Evolutionary conservation across 2,329 filamentous ascomycete species (phyloP), one percentile per base, ranked within the genome.

Genomic region (Colletotrichum trifolii): DNA sequence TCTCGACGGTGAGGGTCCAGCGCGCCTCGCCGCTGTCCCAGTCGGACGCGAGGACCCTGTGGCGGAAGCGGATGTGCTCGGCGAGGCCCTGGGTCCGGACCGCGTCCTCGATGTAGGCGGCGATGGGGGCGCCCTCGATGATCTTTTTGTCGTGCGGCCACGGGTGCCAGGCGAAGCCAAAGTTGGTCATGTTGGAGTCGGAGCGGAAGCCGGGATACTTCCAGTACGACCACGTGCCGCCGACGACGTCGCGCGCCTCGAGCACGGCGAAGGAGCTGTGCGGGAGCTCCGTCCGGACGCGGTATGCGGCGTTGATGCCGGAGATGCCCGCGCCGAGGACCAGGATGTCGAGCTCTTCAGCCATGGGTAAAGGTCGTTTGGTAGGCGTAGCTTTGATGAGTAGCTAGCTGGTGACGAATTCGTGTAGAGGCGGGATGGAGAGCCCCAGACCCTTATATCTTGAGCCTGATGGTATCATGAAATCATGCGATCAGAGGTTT

Each of bases 221-320:
- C 82, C 93, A 95, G 60, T 93, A 85, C 70, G 87, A 86, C 92
- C 92, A 95, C 12, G 92, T 95, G 35, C 92, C 92, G 11, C 91
- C 92, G 8, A 94, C 80, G 46, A 84, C 80, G 60, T 83, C 77
- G 58, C 91, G 87, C 4, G 82, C 83, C 74, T 95, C 92, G 47
- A 95, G 84, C 50, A 95, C 85, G 48, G 85, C 82, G 71, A 89
- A 92, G 40, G 78, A 82, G 47, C 74, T 72, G 60, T 83, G 76
- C 0, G 91, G 90, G 6, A 89, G 77, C 62, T 83, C 74, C 1
- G 81, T 80, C 68, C 88, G 84, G 3, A 93, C 72, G 39, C 89
- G 85, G 72, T 94, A 92, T 4, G 87, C 91, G 15, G 89, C 82
- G 71, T 93, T 92, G 79, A 94, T 88, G 64, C 91, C 91, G 10